These are phyloP conservation scores for Hypoxylon rickii DNA, from an alignment of 495 filamentous ascomycete genomes.

Conservation along the genomic window DNA sequence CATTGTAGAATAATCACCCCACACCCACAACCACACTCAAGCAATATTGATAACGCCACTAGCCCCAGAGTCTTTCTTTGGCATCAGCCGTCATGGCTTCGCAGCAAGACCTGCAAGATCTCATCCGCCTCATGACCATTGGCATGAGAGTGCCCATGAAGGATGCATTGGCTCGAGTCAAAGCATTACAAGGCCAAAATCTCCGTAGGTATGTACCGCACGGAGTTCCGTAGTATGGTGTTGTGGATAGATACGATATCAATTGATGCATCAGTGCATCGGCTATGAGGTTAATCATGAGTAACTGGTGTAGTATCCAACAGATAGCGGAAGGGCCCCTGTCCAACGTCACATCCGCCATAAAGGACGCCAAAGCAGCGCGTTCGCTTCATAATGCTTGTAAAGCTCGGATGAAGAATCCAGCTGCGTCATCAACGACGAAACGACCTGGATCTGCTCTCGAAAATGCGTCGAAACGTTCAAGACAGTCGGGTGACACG, in stretches of 20 bases:
- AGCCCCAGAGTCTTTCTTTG: too few species aligned
- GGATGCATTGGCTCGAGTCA: constrained; percentile 69
- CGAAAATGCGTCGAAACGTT: constrained; percentile 46
- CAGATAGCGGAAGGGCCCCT: constrained; percentile 65
- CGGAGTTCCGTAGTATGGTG: too few species aligned
- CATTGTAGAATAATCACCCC: too few species aligned
- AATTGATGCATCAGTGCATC: too few species aligned
- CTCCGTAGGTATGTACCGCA: constrained; percentile 64
- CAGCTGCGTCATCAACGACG: constrained; percentile 22
- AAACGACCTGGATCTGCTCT: constrained; percentile 45
- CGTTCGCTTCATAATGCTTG: constrained; percentile 68
- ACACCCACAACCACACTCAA: too few species aligned
- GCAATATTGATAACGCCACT: too few species aligned
- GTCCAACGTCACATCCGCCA: constrained; percentile 58
- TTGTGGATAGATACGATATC: too few species aligned
- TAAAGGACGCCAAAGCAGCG: constrained; percentile 71
- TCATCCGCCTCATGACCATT: constrained; percentile 78
- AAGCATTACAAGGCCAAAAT: constrained; percentile 65
- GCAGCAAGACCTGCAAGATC: constrained; percentile 65
- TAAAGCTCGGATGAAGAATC: constrained; percentile 63
- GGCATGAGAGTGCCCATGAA: constrained; percentile 72
- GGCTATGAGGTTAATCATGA: constrained; percentile 4
- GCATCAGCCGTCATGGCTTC: constrained; percentile 47
- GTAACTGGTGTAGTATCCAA: constrained; percentile 53
- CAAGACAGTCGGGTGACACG: constrained; percentile 40